These are phyloP conservation scores for Nitzschia inconspicua DNA, from an alignment of 108 stramenopile species.

Conservation along the genomic window DNA sequence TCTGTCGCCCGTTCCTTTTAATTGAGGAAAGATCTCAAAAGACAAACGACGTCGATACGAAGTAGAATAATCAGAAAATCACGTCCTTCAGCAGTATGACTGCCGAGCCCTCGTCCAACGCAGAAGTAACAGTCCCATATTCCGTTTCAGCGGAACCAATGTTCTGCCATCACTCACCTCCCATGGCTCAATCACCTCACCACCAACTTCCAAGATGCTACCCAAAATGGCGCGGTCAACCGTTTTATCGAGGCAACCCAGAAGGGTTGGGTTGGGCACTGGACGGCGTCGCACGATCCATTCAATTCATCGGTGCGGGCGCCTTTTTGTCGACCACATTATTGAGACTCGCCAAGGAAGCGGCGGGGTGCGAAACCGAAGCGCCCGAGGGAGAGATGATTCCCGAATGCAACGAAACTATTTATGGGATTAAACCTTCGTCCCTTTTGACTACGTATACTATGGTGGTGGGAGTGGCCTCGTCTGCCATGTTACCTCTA, in stretches of 20 bases:
- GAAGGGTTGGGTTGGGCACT: slow-evolving; percentile 72
- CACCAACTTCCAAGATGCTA: slow-evolving; percentile 28
- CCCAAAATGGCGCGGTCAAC: slow-evolving; percentile 32
- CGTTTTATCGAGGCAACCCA: slow-evolving; percentile 40
- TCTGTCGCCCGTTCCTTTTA: too few species aligned
- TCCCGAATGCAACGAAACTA: slow-evolving; percentile 47
- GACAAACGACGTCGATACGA: too few species aligned
- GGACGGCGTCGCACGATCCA: slow-evolving; percentile 39
- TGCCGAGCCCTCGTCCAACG: too few species aligned
- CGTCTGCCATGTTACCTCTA: slow-evolving; percentile 41
- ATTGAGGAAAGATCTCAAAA: too few species aligned
- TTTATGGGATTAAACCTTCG: slow-evolving; percentile 69
- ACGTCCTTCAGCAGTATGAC: too few species aligned
- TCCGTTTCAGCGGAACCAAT: too few species aligned
- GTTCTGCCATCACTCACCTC: too few species aligned
- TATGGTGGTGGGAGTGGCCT: slow-evolving; percentile 55
- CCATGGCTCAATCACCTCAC: too few species aligned
- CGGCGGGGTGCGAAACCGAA: slow-evolving; percentile 54
- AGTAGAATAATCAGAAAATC: too few species aligned
- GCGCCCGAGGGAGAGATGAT: slow-evolving; percentile 35
- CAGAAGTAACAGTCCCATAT: too few species aligned
- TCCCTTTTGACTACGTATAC: slow-evolving; percentile 65
- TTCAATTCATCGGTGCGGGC: slow-evolving; percentile 52
- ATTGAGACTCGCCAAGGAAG: slow-evolving; percentile 53
- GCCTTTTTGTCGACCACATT: slow-evolving; percentile 67